Evolutionary conservation across 1,284 basidiomycete species (phyloP).

Genomic region (Xerocomus subilludens): DNA sequence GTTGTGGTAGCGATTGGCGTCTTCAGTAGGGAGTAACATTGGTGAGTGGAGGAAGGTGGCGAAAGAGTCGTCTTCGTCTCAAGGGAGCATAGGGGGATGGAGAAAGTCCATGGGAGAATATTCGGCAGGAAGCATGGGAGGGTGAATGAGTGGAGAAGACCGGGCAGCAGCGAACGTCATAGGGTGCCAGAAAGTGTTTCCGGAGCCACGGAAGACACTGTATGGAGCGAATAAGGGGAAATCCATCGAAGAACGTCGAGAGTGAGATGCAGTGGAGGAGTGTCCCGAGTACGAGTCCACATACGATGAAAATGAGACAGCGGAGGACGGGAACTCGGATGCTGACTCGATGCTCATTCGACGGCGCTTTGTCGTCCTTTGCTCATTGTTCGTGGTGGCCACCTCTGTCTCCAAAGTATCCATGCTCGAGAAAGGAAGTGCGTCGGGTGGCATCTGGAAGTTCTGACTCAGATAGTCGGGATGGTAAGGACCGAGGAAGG

Average conservation of each 20-base stretch:
- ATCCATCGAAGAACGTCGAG: slow-evolving; percentile 67
- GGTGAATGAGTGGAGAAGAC: slow-evolving; percentile 67
- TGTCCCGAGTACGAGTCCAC: slow-evolving; percentile 58
- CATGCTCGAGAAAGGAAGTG: slow-evolving; percentile 61
- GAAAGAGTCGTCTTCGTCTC: slow-evolving; percentile 66
- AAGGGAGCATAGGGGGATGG: slow-evolving; percentile 62
- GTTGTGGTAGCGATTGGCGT: slow-evolving; percentile 47
- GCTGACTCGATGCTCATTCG: slow-evolving; percentile 79
- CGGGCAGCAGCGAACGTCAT: slow-evolving; percentile 68
- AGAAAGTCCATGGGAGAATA: slow-evolving; percentile 65
- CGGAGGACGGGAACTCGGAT: slow-evolving; percentile 71
- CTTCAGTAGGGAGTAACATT: slow-evolving; percentile 60
- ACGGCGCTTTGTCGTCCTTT: slow-evolving; percentile 69
- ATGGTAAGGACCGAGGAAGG: slow-evolving; percentile 76
- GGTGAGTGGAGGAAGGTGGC: slow-evolving; percentile 69
- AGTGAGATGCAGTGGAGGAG: slow-evolving; percentile 57
- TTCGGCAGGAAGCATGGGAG: slow-evolving; percentile 67
- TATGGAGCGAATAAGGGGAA: slow-evolving; percentile 66
- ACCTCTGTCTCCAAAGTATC: slow-evolving; percentile 58
- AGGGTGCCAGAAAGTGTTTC: slow-evolving; percentile 77
- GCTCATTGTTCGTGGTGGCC: slow-evolving; percentile 21
- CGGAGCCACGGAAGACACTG: slow-evolving; percentile 63
- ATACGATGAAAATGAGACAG: slow-evolving; percentile 66
- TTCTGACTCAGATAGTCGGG: slow-evolving; percentile 70
- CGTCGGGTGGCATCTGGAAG: slow-evolving; percentile 61